Conservation (phyloP, 495 filamentous ascomycete species). For the Rhypophila decipiens region DNA sequence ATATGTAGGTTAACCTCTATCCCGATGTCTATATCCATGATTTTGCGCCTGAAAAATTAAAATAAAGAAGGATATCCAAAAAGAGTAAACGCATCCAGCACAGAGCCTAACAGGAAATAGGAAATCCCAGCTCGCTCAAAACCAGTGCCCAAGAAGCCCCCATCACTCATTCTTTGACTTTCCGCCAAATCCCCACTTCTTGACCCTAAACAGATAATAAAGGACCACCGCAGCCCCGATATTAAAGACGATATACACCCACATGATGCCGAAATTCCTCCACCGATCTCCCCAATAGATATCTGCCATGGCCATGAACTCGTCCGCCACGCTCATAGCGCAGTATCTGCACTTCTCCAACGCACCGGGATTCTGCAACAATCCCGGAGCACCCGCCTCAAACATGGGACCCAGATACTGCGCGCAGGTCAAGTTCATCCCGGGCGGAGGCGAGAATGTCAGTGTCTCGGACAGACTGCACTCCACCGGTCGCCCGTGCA, state of each 20-base stretch:
- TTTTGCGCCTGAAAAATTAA: too few species aligned
- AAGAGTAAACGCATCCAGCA: too few species aligned
- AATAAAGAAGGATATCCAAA: too few species aligned
- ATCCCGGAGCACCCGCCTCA: slow-evolving; percentile 20
- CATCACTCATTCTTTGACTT: not conserved
- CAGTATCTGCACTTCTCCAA: slow-evolving; percentile 41
- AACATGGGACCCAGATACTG: slow-evolving; percentile 19
- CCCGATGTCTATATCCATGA: too few species aligned
- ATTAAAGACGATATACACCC: slow-evolving; percentile 49
- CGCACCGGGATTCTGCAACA: slow-evolving; percentile 40
- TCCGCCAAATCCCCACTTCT: slow-evolving; percentile 1
- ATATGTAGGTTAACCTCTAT: too few species aligned
- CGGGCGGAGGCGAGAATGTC: slow-evolving; percentile 41
- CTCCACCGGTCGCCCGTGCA: slow-evolving; percentile 42
- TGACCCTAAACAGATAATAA: slow-evolving; percentile 49
- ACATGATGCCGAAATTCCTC: slow-evolving; percentile 50
- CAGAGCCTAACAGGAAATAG: too few species aligned
- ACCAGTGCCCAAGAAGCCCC: too few species aligned
- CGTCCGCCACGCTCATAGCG: slow-evolving; percentile 38
- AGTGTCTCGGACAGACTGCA: slow-evolving; percentile 52
- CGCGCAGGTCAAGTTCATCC: slow-evolving; percentile 21
- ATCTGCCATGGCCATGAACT: slow-evolving; percentile 38
- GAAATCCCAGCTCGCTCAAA: too few species aligned
- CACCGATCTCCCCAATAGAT: slow-evolving; percentile 45
- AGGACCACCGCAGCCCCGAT: slow-evolving; percentile 41